Evolutionary conservation across 2,329 filamentous ascomycete genomes (phyloP), one percentile per base, ranked within the genome.

Genomic region (Fusarium sp.): DNA sequence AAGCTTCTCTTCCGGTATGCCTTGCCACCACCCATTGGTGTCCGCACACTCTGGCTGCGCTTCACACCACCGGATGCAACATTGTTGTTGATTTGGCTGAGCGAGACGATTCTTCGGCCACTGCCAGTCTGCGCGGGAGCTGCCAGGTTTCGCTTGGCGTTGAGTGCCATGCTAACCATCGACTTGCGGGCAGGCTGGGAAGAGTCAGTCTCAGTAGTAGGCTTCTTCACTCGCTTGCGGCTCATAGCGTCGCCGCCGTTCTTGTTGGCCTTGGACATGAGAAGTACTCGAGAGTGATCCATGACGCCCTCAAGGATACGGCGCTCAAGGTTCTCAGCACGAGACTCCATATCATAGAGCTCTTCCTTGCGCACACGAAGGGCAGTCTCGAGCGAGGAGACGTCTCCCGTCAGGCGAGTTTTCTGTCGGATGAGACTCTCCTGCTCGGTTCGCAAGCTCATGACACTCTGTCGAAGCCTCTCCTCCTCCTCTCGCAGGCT

Each of bases 281-380:
- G 87, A n/a, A 97, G 85, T 25, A 95, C 90, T 6, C 95, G 91
- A 18, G 95, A 97, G 78, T 98, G 95, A 74, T 98, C 94, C 82
- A 99, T 96, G 68, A 98, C 93, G 25, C 95, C 94, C 71, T 98
- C 95, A 31, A 99, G 83, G 72, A 99, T 97, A 25, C 96, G 90
- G 57, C 94, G 91, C 81, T 99, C 96, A 23, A 99, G 85, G 4
- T 89, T 88, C 78, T 97, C 93, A 3, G 95, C 96, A 67, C 95
- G 91, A 10, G 87, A 84, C 78, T 98, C 95, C 92, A 99, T 97
- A 25, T 91, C 86, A 49, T 93, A 89, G 64, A 99, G 88, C 81
- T 98, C 96, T 72, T 98, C 95, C 46, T 93, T 91, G 59, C 96
- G 91, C 61, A 98, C 90, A 16, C 91, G 89, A 29, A 98, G 86